phyloP scores from a whole-genome alignment of 139 green algal genomes.

The Gonium pectorale region DNA sequence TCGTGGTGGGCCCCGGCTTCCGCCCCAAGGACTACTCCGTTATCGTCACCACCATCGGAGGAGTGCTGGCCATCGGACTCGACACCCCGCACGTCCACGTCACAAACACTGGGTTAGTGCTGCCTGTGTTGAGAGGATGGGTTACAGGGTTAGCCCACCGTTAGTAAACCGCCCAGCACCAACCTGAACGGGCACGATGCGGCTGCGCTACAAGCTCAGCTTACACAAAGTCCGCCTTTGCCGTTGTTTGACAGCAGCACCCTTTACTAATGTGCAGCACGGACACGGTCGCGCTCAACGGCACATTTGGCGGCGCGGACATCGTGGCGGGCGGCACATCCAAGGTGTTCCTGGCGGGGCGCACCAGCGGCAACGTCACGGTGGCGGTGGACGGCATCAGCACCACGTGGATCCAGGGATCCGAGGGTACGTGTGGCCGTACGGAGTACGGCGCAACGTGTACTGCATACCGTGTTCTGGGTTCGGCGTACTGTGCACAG shows the following conservation, averaged over 20 bases:
- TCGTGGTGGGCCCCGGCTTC: constrained; percentile 38
- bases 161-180: too few relatives aligned
- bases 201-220: too few relatives aligned
- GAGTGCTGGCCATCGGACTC: not conserved
- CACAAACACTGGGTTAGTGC: constrained; percentile 39
- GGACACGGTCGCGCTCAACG: constrained; percentile 39
- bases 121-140: too few relatives aligned
- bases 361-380: constrained; percentile 10
- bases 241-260: too few relatives aligned
- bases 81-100: not conserved
- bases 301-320: constrained; percentile 19
- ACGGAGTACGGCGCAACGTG: not conserved
- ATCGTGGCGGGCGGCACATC: constrained; percentile 16
- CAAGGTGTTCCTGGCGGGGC: constrained; percentile 32
- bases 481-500: too few relatives aligned
- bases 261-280: not conserved
- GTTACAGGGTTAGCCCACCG: too few relatives aligned
- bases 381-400: constrained; percentile 20
- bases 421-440: not conserved
- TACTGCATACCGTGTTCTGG: not conserved
- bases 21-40: not conserved
- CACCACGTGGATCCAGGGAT: constrained; percentile 34
- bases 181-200: too few relatives aligned
- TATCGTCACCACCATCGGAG: constrained; percentile 18
- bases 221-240: too few relatives aligned